These are phyloP conservation scores for Fusarium sp. DNA, from an alignment of 2,329 filamentous ascomycete species.

Conservation along the genomic window DNA sequence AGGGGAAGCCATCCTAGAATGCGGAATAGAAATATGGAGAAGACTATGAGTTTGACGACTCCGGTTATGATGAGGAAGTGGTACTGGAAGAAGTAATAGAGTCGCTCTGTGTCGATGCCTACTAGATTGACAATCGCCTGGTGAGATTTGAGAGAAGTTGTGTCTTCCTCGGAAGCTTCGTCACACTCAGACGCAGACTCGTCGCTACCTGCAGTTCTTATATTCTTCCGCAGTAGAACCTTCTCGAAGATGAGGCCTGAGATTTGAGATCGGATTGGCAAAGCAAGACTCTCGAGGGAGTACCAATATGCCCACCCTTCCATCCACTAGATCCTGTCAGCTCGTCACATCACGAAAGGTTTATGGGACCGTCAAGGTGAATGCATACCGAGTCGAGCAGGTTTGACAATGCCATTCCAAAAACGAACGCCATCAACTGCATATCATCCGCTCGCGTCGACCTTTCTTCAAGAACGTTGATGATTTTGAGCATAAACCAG, in stretches of 20 bases:
- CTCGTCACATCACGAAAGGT: too few species aligned
- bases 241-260: conserved; percentile 80
- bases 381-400: conserved; percentile 59
- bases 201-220: conserved; percentile 70
- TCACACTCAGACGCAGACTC: conserved; percentile 51
- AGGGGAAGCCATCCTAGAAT: conserved; percentile 79
- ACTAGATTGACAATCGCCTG: conserved; percentile 82
- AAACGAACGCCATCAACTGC: conserved; percentile 73
- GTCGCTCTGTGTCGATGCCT: conserved; percentile 76
- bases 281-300: conserved; percentile 69
- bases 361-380: too few species aligned
- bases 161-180: conserved; percentile 51
- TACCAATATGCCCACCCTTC: conserved; percentile 76
- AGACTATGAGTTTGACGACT: conserved; percentile 58
- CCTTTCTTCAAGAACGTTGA: conserved; percentile 70
- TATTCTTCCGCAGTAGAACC: conserved; percentile 79
- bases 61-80: conserved; percentile 69
- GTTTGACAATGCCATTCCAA: conserved; percentile 71
- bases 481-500: conserved; percentile 73
- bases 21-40: conserved; percentile 72
- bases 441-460: conserved; percentile 59
- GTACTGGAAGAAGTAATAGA: conserved; percentile 75
- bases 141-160: conserved; percentile 56
- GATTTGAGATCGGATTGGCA: conserved; percentile 76
- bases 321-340: conserved; percentile 58